Evolutionary conservation across 805 yeast genomes (phyloP).

Genomic region (Maudiozyma saulgeensis): DNA sequence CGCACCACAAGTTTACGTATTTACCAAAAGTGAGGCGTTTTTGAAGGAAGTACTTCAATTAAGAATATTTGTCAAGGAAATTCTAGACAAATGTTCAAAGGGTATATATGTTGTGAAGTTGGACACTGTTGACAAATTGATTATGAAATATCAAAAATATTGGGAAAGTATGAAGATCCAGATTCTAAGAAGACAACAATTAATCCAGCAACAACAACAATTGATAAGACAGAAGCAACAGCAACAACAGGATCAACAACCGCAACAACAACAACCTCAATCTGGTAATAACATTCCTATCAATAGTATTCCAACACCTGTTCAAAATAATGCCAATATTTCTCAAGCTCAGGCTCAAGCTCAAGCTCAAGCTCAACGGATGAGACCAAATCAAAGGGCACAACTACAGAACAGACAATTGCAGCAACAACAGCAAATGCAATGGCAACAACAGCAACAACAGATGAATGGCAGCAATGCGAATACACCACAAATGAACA

Average conservation of each 20-base stretch:
- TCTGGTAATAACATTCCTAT: conserved; percentile 4
- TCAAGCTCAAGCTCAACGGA: conserved; percentile 8
- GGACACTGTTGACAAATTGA: conserved; percentile 59
- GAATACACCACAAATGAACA: neutral
- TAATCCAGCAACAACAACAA: conserved; percentile 32
- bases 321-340: conserved; percentile 5
- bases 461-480: neutral
- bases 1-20: conserved; percentile 65
- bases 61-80: conserved; percentile 69
- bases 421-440: conserved; percentile 17
- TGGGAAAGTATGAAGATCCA: conserved; percentile 67
- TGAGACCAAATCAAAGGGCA: conserved; percentile 13
- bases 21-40: conserved; percentile 66
- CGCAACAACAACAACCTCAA: conserved; percentile 18
- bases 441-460: conserved; percentile 16
- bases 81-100: conserved; percentile 57
- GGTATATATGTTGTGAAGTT: conserved; percentile 64
- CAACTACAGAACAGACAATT: conserved; percentile 18
- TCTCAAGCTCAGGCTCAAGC: conserved; percentile 10
- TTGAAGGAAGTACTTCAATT: conserved; percentile 69
- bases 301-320: conserved; percentile 8
- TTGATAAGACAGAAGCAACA: conserved; percentile 19
- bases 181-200: conserved; percentile 30
- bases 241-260: conserved; percentile 28
- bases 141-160: conserved; percentile 63